A percentile compares a stretch with the other conserved stretches of the same genome.
Evolutionary conservation across 2,329 filamentous ascomycete genomes (phyloP).

Genomic region (Ophiosphaerella narmari): DNA sequence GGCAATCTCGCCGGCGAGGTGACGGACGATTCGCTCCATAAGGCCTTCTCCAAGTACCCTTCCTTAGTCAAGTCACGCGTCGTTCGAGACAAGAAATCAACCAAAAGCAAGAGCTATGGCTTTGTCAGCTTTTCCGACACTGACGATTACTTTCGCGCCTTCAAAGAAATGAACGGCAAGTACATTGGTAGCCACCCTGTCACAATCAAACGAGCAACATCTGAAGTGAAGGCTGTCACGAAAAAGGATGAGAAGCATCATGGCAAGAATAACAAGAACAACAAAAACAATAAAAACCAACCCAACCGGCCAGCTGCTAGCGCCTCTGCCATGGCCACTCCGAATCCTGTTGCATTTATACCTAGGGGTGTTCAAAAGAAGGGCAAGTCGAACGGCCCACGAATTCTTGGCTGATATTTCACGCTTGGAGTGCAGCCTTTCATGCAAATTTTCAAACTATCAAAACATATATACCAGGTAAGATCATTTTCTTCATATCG

Average conservation of each 20-base stretch:
- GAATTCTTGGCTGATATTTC: conserved; percentile 32
- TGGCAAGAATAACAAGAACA: conserved; percentile 56
- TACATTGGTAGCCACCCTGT: conserved; percentile 98
- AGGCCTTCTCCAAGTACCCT: conserved; percentile 87
- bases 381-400: conserved; percentile 33
- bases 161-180: conserved; percentile 98
- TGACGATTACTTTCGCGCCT: conserved; percentile 94
- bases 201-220: conserved; percentile 82
- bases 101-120: conserved; percentile 93
- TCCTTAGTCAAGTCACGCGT: conserved; percentile 93
- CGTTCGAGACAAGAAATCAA: conserved; percentile 91
- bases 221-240: conserved; percentile 82
- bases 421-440: too few relatives aligned
- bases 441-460: too few relatives aligned
- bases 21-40: conserved; percentile 91
- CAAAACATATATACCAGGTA: too few relatives aligned
- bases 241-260: conserved; percentile 52
- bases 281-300: conserved; percentile 18
- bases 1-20: conserved; percentile 97
- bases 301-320: conserved; percentile 14
- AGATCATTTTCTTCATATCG: too few relatives aligned
- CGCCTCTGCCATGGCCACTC: conserved; percentile 16
- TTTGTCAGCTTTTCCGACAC: conserved; percentile 96
- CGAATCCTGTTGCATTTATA: conserved; percentile 28
- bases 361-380: conserved; percentile 39